Conservation (phyloP, 2,329 filamentous ascomycete genomes). For the Penicillium sp. region DNA sequence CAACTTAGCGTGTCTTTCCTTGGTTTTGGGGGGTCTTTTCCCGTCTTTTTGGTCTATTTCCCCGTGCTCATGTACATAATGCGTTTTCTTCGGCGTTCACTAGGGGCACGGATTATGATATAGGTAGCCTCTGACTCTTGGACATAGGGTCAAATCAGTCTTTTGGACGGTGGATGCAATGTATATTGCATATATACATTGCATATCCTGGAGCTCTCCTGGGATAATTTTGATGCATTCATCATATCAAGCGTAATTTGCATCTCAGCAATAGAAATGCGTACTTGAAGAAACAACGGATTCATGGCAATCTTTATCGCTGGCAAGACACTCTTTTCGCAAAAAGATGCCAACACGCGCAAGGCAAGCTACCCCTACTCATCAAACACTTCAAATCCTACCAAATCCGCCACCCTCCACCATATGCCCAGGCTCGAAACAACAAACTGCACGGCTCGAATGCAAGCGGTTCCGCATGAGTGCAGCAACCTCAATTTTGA, state of each 20-base stretch:
- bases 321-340: not conserved
- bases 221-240: not conserved
- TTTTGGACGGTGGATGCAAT: not conserved
- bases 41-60: not conserved
- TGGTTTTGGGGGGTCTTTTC: not conserved
- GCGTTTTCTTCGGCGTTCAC: slow-evolving; percentile 7
- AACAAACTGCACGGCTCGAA: not conserved
- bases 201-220: not conserved
- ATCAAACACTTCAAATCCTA: not conserved
- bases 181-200: not conserved
- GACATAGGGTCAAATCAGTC: not conserved
- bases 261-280: not conserved
- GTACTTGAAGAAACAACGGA: not conserved
- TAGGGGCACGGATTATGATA: not conserved
- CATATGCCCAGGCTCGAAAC: not conserved
- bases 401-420: too few species aligned
- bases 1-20: slow-evolving; percentile 1
- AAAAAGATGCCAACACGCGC: not conserved
- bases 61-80: slow-evolving; percentile 5
- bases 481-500: slow-evolving; percentile 4
- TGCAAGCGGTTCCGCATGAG: slow-evolving; percentile 2
- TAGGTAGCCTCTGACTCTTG: not conserved
- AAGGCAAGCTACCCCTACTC: not conserved
- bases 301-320: not conserved
- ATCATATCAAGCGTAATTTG: not conserved